Conservation (phyloP, 2,329 filamentous ascomycete species). For the Ceratocystis papillata region DNA sequence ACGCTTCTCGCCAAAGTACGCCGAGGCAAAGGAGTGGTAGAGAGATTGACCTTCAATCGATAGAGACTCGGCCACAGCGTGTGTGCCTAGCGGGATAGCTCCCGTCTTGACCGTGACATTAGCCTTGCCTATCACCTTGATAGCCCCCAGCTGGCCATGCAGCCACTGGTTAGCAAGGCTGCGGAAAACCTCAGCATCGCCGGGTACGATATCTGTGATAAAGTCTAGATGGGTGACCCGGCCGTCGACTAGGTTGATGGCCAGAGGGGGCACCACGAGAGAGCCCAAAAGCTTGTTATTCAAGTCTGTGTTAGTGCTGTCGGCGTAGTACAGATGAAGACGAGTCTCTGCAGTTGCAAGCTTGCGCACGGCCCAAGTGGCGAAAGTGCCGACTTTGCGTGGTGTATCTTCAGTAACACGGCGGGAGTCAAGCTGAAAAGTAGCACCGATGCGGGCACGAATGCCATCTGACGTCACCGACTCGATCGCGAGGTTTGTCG, state of each 20-base stretch:
- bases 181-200: constrained; percentile 65
- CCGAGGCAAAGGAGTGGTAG: constrained; percentile 51
- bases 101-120: constrained; percentile 67
- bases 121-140: constrained; percentile 64
- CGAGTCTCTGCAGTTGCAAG: constrained; percentile 63
- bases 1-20: constrained; percentile 51
- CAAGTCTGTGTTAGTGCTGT: constrained; percentile 50
- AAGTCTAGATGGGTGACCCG: constrained; percentile 70
- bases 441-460: constrained; percentile 67
- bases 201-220: constrained; percentile 62
- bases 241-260: constrained; percentile 66
- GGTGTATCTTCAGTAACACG: constrained; percentile 61
- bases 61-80: constrained; percentile 62
- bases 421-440: constrained; percentile 67
- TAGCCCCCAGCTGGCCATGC: constrained; percentile 58
- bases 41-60: constrained; percentile 72
- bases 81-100: constrained; percentile 65
- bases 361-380: constrained; percentile 68
- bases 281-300: constrained; percentile 55
- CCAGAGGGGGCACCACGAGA: constrained; percentile 63
- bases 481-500: constrained; percentile 73
- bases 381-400: constrained; percentile 62
- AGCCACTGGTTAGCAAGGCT: constrained; percentile 81
- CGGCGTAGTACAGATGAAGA: constrained; percentile 65
- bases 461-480: constrained; percentile 72